Evolutionary conservation across 106 monocot genomes (phyloP).

Genomic region (Agapanthus africanus): DNA sequence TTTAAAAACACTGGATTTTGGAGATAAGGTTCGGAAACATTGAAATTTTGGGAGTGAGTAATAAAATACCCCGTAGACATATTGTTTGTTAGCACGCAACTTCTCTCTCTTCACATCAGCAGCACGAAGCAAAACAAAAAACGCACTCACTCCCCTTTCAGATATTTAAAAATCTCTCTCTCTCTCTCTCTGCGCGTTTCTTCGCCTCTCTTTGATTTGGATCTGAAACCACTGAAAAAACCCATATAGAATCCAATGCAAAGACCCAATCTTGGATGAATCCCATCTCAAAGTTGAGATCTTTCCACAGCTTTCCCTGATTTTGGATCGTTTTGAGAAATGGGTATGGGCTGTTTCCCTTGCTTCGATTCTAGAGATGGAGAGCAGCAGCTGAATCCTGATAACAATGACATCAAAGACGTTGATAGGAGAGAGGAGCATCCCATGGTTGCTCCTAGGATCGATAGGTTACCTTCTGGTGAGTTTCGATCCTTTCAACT

Average conservation of each 20-base stretch:
- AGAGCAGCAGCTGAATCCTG: slow-evolving; percentile 15
- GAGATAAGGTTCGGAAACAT: too few species aligned
- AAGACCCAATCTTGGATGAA: slow-evolving; percentile 1
- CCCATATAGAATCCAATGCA: background rate
- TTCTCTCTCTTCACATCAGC: background rate
- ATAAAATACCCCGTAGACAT: too few species aligned
- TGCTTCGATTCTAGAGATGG: slow-evolving; percentile 31
- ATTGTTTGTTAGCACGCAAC: too few species aligned
- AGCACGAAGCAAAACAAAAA: background rate
- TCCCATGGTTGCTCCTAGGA: slow-evolving; percentile 7
- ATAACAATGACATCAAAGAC: background rate
- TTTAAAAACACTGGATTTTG: too few species aligned
- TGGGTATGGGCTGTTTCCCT: slow-evolving; percentile 28
- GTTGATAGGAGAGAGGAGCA: slow-evolving; percentile 6
- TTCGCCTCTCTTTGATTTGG: background rate
- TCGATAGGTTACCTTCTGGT: slow-evolving; percentile 1
- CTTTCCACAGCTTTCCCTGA: background rate
- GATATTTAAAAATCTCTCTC: background rate
- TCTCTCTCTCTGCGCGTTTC: background rate
- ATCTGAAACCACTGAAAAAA: background rate
- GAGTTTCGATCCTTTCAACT: background rate
- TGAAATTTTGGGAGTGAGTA: too few species aligned
- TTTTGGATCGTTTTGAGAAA: slow-evolving; percentile 1
- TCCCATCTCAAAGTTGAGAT: background rate
- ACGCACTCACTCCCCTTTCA: background rate